A percentile compares a stretch with the other conserved stretches of the same genome.
Evolutionary conservation across 192 early-diverging fungal species (phyloP).

Genomic region (Coemansia sp.): DNA sequence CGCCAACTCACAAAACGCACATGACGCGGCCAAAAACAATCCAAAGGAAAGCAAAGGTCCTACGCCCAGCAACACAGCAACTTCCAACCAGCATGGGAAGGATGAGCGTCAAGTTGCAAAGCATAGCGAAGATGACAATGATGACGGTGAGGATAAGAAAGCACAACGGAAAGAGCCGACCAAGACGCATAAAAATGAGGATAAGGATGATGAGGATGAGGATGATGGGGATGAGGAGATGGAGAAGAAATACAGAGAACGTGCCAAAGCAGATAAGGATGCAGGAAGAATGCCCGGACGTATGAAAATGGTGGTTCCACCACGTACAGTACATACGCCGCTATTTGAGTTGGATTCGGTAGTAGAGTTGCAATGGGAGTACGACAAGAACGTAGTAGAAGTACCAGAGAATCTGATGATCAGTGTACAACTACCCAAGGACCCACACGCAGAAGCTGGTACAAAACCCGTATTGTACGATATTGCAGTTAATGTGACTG

Average conservation of each 20-base stretch:
- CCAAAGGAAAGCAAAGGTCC: slow-evolving; percentile 5
- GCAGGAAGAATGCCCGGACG: slow-evolving; percentile 49
- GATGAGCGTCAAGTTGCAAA: background rate
- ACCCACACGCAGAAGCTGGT: slow-evolving; percentile 39
- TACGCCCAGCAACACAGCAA: slow-evolving; percentile 8
- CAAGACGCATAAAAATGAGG: slow-evolving; percentile 32
- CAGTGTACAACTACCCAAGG: slow-evolving; percentile 52
- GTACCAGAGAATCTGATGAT: slow-evolving; percentile 55
- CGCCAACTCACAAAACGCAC: slow-evolving; percentile 18
- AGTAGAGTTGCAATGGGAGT: slow-evolving; percentile 53
- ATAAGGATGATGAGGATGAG: slow-evolving; percentile 23
- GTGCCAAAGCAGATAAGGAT: slow-evolving; percentile 50
- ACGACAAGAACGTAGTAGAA: slow-evolving; percentile 53
- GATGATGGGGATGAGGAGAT: slow-evolving; percentile 30
- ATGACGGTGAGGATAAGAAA: slow-evolving; percentile 7
- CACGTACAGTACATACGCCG: slow-evolving; percentile 52
- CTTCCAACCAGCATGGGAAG: background rate
- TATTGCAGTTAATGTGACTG: slow-evolving; percentile 50
- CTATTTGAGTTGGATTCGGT: slow-evolving; percentile 55
- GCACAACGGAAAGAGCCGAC: slow-evolving; percentile 23
- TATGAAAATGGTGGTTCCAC: slow-evolving; percentile 54
- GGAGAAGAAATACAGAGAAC: slow-evolving; percentile 42
- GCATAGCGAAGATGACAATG: slow-evolving; percentile 9
- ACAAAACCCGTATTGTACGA: slow-evolving; percentile 50
- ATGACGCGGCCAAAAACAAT: background rate